Evolutionary conservation across 176 grass and related monocot species (phyloP), one percentile per base, ranked within the genome.

Genomic region (Ananas comosus): DNA sequence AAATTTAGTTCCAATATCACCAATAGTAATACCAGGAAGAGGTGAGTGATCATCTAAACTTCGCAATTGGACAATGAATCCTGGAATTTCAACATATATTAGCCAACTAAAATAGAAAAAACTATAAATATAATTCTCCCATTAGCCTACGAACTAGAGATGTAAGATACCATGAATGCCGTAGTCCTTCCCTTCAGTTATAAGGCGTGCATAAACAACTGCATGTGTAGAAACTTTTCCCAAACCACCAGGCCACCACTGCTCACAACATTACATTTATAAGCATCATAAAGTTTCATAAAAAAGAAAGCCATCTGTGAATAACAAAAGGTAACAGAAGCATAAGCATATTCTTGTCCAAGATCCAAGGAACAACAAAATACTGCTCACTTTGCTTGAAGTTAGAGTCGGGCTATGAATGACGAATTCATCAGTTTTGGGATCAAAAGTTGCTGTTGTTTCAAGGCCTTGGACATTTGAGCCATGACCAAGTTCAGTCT

Each of bases 181-280:
- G 48, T 99, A 80, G 70, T 99, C 94, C 73, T 99, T 99, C 74
- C 87, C 87, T 71, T 86, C 82, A 16, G 82, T 93, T 72, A 99
- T 93, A 47, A 99, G 75, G 59, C 94, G 85, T 64, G 94, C 94
- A 72, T 93, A 99, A 28, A 99, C 87, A 6, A 93, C 56, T 73
- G 86, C 94, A 86, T 99, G 94, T 42, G 94, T 99, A 74, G 94
- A 99, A 64, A 72, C 78, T 84, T 99, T 99, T 22, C 94, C 94
- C 79, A 99, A 75, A 67, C 94, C 94, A 81, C 94, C 90, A 80
- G 94, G 94, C 94, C 94, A 99, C 90, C 94, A 99, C 94, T 99
- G 81, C 50, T 74, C 64, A 87, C 17, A 42, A 24, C 23, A 70
- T 10, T 24, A 49, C 29, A 73, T 49, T 18, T 17, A 47, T 12